Base-by-base conservation (phyloP, 1,284 basidiomycete genomes). In the Microbotryum saponariae region DNA sequence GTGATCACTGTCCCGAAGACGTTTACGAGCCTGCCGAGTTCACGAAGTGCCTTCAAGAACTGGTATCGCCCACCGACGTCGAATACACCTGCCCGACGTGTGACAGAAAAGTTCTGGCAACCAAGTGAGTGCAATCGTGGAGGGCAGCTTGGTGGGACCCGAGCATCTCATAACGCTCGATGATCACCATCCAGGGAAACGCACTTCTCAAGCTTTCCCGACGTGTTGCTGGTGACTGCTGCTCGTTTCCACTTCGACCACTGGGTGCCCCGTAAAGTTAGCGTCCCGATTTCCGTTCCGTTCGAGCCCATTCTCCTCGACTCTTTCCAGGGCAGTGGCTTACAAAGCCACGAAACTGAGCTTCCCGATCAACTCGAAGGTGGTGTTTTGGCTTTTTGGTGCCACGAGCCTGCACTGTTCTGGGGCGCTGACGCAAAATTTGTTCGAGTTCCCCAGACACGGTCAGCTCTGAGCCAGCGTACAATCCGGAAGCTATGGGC, bases 261-360 rank as follows among this genome's bases (percentile, higher is more conserved):
- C 72, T 98, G 94, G 94, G 91, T 98, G 4, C 94, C 96, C 0
- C 83, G 88, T 6, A 98, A 98, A 76, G 82, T 97, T 44, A 90
- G 96, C 67, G 88, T 98, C 29, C 92, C 92, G 0, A 78, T 97
- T 25, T 75, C 83, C n/a, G 78, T 97, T 0, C 86, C 88, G 0
- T 70, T 79, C 8, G 84, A 88, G 61, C 70, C 75, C 2, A 77
- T 93, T 52, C 74, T 78, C 18, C 82, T 97, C 46, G 87, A 89
- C 61, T 71, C 75, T 6, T 89, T 88, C 72, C 72, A 89, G 2
- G 88, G 89, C 4, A 77, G 76, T 29, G 93, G 94, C 0, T 76
- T 89, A 14, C 86, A 89, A 73, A 77, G 79, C 0, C 83, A 81
- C 10, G 94, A 98, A 77, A 78, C 77, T 6, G 85, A 85, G 70